Evolutionary conservation across 306 rosid species (phyloP), one percentile per base, ranked within the genome.

Genomic region (Lathyrus aphaca): DNA sequence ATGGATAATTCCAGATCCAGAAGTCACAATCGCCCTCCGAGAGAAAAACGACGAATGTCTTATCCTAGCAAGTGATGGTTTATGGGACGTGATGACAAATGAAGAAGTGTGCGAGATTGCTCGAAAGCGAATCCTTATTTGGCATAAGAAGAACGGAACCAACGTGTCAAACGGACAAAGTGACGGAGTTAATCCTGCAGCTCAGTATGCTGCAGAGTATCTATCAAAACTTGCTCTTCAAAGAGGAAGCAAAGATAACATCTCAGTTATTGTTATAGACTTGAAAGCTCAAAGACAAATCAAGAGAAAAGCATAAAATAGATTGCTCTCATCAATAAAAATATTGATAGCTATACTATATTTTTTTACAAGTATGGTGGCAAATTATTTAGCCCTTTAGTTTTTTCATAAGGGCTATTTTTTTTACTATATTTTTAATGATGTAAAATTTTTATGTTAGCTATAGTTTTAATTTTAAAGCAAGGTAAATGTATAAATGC

Each of bases 1-100:
- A 50, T 91, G 90, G 86, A 56, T 88, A 53, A 91, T 91, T 68
- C 85, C 95, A 2, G 86, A 82, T 29, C 95, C 97, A 23, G 97
- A 88, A 77, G 81, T 88, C 75, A 76, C 43, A 75, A 77, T 80
- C 23, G 19, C 85, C 35, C 76, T 63, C 4, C 74, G 90, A 73
- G 87, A 78, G 49, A 86, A 81, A 76, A 86, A 57, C 11, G 95
- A 91, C 0, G 95, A 91, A 64, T 91, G 90, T 81, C 86, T 91
- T 49, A 64, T 88, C 61, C 78, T 91, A 27, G 95, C 97, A 10
- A 91, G 88, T 11, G 97, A 88, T 17, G 97, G 97, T 9, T 64
- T 91, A 65, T 91, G 97, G 97, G 97, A 91, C 73, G 90, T 91
- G 8, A 73, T 91, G 57, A 88, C 90, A 73, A 88, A 88, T 38